These are phyloP conservation scores for Arthroderma uncinatum DNA, from an alignment of 2,329 filamentous ascomycete genomes.

Conservation along the genomic window DNA sequence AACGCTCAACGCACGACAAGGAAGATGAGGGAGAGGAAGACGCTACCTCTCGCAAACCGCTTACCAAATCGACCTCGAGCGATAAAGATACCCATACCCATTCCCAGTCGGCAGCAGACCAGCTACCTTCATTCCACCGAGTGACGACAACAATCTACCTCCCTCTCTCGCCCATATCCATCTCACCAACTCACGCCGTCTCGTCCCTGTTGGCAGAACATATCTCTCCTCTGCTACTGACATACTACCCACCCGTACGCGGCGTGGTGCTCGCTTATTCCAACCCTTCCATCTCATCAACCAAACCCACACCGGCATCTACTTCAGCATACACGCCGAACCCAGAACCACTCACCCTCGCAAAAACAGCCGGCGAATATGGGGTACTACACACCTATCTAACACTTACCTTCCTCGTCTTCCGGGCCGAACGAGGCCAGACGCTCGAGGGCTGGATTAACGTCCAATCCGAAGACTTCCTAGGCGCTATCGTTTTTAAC, in stretches of 20 bases:
- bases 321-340: conserved; percentile 23
- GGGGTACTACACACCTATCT: conserved; percentile 79
- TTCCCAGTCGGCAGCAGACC: neutral
- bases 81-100: conserved; percentile 4
- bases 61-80: neutral
- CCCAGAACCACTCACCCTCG: conserved; percentile 31
- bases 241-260: conserved; percentile 49
- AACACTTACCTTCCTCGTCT: conserved; percentile 75
- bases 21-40: conserved; percentile 9
- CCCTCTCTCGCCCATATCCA: conserved; percentile 46
- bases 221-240: conserved; percentile 52
- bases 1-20: neutral
- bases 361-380: conserved; percentile 59
- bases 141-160: conserved; percentile 68
- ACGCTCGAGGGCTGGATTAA: conserved; percentile 73
- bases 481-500: conserved; percentile 81
- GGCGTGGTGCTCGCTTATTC: conserved; percentile 48
- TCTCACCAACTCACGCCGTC: conserved; percentile 42
- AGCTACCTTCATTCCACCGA: conserved; percentile 58
- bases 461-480: conserved; percentile 75
- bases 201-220: conserved; percentile 50
- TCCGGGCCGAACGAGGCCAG: conserved; percentile 61
- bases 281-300: conserved; percentile 33
- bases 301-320: conserved; percentile 32
- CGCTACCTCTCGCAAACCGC: conserved; percentile 8